A percentile compares a stretch with the other conserved stretches of the same genome.
These are phyloP conservation scores for Acacia pycnantha DNA, from an alignment of 331 rosid genomes.

Conservation along the genomic window DNA sequence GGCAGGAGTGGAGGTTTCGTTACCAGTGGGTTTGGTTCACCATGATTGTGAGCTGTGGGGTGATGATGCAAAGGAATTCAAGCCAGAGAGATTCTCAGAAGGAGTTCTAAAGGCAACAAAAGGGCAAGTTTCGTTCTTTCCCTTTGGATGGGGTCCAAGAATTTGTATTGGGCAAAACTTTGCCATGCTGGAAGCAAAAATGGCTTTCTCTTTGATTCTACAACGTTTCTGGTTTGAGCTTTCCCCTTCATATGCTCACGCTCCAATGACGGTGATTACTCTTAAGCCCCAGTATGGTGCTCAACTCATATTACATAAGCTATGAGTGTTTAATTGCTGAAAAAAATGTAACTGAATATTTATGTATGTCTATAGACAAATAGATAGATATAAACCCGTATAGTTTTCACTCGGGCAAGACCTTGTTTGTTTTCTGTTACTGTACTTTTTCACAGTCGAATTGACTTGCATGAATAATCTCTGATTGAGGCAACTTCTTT, in stretches of 20 bases:
- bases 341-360: neutral
- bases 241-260: constrained; percentile 45
- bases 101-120: constrained; percentile 50
- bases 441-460: neutral
- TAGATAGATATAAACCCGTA: neutral
- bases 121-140: constrained; percentile 31
- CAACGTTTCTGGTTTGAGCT: constrained; percentile 49
- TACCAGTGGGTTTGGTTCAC: constrained; percentile 34
- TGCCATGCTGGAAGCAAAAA: constrained; percentile 1
- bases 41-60: constrained; percentile 53
- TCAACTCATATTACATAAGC: constrained; percentile 36
- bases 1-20: constrained; percentile 25
- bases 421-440: neutral
- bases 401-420: neutral
- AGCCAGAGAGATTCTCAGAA: constrained; percentile 48
- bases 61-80: constrained; percentile 48
- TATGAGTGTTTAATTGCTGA: neutral
- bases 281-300: constrained; percentile 52
- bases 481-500: neutral
- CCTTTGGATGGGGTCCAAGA: constrained; percentile 40
- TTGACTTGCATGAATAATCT: neutral
- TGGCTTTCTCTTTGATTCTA: constrained; percentile 21
- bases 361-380: neutral
- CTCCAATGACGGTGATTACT: constrained; percentile 9
- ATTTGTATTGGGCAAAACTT: constrained; percentile 2